These are phyloP conservation scores for Solanum hybrid DNA, from an alignment of 305 asterid genomes.

Conservation along the genomic window DNA sequence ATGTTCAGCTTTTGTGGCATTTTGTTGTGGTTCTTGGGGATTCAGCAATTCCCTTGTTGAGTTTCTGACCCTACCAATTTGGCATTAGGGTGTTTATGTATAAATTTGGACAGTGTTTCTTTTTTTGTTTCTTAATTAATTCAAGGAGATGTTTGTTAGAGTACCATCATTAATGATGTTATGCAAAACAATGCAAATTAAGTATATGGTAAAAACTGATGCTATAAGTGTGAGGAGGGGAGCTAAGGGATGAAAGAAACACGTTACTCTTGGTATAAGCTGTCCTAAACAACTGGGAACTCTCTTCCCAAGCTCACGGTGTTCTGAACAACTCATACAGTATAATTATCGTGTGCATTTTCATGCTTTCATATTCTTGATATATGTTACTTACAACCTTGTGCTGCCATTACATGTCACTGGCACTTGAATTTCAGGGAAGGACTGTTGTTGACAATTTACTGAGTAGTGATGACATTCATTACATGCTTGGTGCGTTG, in stretches of 20 bases:
- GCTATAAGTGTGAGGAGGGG: not conserved
- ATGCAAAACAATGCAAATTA: not conserved
- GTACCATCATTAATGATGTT: not conserved
- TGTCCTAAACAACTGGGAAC: not conserved
- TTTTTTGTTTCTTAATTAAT: not conserved
- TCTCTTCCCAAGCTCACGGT: not conserved
- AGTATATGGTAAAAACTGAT: not conserved
- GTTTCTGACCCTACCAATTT: not conserved
- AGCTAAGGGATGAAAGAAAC: not conserved
- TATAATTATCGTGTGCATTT: not conserved
- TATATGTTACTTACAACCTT: not conserved
- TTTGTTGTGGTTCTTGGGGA: not conserved
- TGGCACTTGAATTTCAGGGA: slow-evolving; percentile 46
- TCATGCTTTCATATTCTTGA: not conserved
- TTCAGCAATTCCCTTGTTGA: not conserved
- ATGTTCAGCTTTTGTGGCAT: not conserved
- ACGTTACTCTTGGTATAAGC: not conserved
- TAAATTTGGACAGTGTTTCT: not conserved
- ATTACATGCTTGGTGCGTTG: slow-evolving; percentile 92
- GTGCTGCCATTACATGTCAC: not conserved
- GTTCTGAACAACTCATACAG: not conserved
- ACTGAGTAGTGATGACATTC: slow-evolving; percentile 83
- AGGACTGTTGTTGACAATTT: slow-evolving; percentile 91
- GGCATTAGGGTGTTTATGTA: not conserved
- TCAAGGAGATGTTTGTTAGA: not conserved